Evolutionary conservation across 345 rosid genomes (phyloP).

Genomic region (Dipteronia dyeriana): DNA sequence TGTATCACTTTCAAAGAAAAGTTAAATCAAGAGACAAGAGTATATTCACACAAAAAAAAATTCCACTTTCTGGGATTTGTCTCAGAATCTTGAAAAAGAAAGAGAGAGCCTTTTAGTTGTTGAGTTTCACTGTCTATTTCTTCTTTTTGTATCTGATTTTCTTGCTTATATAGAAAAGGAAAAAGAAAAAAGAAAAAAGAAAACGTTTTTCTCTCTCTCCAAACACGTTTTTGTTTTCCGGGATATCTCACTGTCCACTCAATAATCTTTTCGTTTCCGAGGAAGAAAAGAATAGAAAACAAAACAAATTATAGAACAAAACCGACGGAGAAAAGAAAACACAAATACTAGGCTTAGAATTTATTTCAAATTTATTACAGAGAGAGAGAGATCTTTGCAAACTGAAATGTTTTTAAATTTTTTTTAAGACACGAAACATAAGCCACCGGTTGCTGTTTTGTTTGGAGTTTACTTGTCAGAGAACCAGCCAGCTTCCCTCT

Average conservation of each 20-base stretch:
- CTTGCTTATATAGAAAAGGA: neutral
- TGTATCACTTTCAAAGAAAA: too few species aligned
- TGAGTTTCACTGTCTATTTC: neutral
- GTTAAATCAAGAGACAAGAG: too few species aligned
- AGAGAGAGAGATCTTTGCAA: neutral
- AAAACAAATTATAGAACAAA: neutral
- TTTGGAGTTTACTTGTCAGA: slow-evolving; percentile 1
- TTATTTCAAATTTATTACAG: neutral
- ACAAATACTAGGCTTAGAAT: neutral
- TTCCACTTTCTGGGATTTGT: neutral
- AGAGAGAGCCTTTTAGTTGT: neutral
- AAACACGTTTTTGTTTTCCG: neutral
- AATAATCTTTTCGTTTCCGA: neutral
- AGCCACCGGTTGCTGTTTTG: slow-evolving; percentile 38
- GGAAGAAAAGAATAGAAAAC: neutral
- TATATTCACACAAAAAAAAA: neutral
- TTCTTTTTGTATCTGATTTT: neutral
- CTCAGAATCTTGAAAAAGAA: neutral
- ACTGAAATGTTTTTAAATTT: neutral
- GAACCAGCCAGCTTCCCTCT: slow-evolving; percentile 23
- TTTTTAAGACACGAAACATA: slow-evolving; percentile 13
- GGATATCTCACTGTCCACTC: neutral
- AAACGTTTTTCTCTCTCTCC: too few species aligned
- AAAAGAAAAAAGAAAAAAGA: neutral
- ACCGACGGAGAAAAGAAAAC: neutral